Evolutionary conservation across 805 yeast genomes (phyloP).

Genomic region (Zygosaccharomyces gambellarensis): DNA sequence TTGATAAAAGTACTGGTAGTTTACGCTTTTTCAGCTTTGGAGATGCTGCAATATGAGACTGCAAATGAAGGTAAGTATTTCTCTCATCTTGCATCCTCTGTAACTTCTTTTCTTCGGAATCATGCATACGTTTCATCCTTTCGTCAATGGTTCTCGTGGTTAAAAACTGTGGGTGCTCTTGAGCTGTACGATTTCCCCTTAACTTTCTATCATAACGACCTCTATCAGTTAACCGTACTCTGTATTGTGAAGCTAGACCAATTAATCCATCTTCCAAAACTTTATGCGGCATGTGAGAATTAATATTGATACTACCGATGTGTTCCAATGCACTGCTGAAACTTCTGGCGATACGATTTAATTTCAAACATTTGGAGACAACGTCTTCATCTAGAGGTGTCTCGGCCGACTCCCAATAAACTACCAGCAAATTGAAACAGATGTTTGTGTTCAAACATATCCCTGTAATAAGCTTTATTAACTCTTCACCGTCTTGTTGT

Average conservation of each 20-base stretch:
- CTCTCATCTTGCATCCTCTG: slow-evolving; percentile 15
- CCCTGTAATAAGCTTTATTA: slow-evolving; percentile 36
- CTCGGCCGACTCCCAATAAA: slow-evolving; percentile 41
- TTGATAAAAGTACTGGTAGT: slow-evolving; percentile 31
- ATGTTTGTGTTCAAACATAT: slow-evolving; percentile 34
- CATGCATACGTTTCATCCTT: slow-evolving; percentile 27
- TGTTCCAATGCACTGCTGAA: slow-evolving; percentile 28
- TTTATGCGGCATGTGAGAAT: slow-evolving; percentile 30
- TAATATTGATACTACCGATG: slow-evolving; percentile 29
- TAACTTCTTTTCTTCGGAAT: slow-evolving; percentile 20
- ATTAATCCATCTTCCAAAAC: slow-evolving; percentile 30
- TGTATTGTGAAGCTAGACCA: slow-evolving; percentile 22
- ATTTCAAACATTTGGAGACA: slow-evolving; percentile 19
- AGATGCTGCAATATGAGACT: slow-evolving; percentile 29
- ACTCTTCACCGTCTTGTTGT: slow-evolving; percentile 33
- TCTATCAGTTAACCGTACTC: slow-evolving; percentile 32
- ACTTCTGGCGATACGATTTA: slow-evolving; percentile 30
- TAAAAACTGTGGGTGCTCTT: slow-evolving; percentile 1
- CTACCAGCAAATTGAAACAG: slow-evolving; percentile 33
- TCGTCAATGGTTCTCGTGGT: slow-evolving; percentile 24
- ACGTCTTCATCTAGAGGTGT: slow-evolving; percentile 18
- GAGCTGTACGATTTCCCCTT: slow-evolving; percentile 15
- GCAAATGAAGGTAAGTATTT: slow-evolving; percentile 30
- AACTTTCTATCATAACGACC: slow-evolving; percentile 29
- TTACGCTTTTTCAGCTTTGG: slow-evolving; percentile 28